Evolutionary conservation across 176 grass and related monocot genomes (phyloP).

Genomic region (Chloris gayana): DNA sequence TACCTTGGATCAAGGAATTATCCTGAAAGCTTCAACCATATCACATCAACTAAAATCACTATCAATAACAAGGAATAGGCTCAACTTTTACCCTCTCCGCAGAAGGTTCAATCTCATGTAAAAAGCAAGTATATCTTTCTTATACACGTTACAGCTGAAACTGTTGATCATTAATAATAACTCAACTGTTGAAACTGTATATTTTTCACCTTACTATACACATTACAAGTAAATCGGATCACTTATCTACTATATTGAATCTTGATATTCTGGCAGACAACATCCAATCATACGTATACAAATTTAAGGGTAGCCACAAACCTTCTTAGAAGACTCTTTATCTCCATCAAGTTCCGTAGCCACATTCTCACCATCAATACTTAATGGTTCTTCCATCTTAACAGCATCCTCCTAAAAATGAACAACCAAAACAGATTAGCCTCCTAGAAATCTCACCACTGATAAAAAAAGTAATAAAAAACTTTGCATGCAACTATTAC

Average conservation of each 20-base stretch:
- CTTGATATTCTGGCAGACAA: no score
- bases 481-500: neutral
- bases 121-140: neutral
- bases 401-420: constrained; percentile 20
- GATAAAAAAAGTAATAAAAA: neutral
- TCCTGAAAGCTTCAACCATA: neutral
- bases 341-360: neutral
- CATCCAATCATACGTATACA: neutral
- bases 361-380: neutral
- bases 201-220: neutral
- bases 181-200: neutral
- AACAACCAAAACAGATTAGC: neutral
- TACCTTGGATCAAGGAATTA: neutral
- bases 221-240: neutral
- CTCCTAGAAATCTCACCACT: constrained; percentile 6
- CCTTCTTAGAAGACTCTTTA: constrained; percentile 8
- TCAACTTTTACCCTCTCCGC: neutral
- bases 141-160: neutral
- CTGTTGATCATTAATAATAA: neutral
- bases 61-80: neutral
- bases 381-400: neutral
- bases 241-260: no score
- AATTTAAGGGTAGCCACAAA: neutral
- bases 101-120: neutral
- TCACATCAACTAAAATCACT: constrained; percentile 19